A percentile compares a stretch with the other conserved stretches of the same genome.
These are phyloP conservation scores for Termitomyces sp. DNA, from an alignment of 768 basidiomycete species.

Conservation along the genomic window DNA sequence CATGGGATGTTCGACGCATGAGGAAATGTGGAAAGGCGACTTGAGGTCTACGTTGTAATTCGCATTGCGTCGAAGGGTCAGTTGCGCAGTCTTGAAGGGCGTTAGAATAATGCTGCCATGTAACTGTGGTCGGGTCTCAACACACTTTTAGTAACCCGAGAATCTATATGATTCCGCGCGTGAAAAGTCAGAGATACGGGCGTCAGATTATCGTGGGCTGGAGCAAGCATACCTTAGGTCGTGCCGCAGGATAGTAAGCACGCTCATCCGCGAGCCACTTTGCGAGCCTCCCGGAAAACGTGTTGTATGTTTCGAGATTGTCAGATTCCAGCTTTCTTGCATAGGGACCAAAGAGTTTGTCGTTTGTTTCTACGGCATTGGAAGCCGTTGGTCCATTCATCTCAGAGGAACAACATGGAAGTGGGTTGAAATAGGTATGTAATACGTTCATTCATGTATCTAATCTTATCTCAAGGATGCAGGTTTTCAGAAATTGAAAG, in stretches of 20 bases:
- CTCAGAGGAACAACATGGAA: slow-evolving; percentile 1
- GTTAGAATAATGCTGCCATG: not conserved
- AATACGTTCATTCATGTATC: not conserved
- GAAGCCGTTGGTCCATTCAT: slow-evolving; percentile 6
- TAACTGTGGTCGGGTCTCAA: not conserved
- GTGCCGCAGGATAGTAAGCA: slow-evolving; percentile 48
- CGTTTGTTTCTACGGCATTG: slow-evolving; percentile 23
- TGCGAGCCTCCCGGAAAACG: slow-evolving; percentile 30
- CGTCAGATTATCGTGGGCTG: not conserved
- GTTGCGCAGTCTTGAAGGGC: slow-evolving; percentile 28
- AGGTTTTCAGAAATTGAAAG: too few species aligned
- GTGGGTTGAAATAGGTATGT: not conserved
- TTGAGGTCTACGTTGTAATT: slow-evolving; percentile 14
- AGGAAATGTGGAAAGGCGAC: slow-evolving; percentile 23
- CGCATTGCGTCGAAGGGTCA: slow-evolving; percentile 26
- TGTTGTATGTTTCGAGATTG: slow-evolving; percentile 18
- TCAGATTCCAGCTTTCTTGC: slow-evolving; percentile 24
- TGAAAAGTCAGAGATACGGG: not conserved
- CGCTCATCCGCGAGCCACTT: slow-evolving; percentile 40
- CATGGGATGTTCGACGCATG: slow-evolving; percentile 25
- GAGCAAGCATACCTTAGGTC: slow-evolving; percentile 34
- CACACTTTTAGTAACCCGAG: slow-evolving; percentile 41
- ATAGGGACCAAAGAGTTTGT: slow-evolving; percentile 31
- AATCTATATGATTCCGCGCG: slow-evolving; percentile 29
- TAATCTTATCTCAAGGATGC: slow-evolving; percentile 5